Evolutionary conservation across 352 stramenopile genomes (phyloP), one percentile per base, ranked within the genome.

Genomic region (Peronospora farinosa): DNA sequence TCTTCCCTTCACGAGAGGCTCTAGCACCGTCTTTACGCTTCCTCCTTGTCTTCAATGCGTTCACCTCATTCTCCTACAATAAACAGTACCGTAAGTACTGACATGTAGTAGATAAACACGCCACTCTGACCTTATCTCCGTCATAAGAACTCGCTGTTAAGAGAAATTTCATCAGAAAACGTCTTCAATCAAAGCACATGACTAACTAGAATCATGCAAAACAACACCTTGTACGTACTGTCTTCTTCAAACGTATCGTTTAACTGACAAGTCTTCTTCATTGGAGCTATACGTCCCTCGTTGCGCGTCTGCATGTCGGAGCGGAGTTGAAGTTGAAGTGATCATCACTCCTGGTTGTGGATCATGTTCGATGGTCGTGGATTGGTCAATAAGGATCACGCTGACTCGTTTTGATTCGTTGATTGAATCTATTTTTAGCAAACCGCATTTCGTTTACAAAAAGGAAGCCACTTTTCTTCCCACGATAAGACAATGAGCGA

Each of bases 271-370:
- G 40, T 69, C 45, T 63, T 55, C 57, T 63, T 65, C 30, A 57
- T 33, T 8, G 40, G 36, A 19, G 44, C 17, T 40, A 57, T 61
- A 27, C 7, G 8, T 40, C 19, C 15, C 11, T 42, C 31, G 37
- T 39, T 15, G 37, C 47, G 55, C 11, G 57, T 65, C 50, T 54
- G 53, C 62, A 71, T 71, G 9, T 10, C 49, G 31, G 39, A 7
- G n/a, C 16, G 12, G 66, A 69, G 63, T 72, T 66, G 63, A 69
- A 69, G 63, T 72, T 66, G 63, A 75, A 75, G 60, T 60, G 52
- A 65, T 36, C 46, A 60, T 73, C 65, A 71, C 51, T 71, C 47
- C 38, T 42, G 21, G 3, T 5, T 27, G 23, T 46, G 3, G 30
- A 52, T 55, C n/a, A n/a, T n/a, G n/a, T n/a, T n/a, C n/a, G n/a